These are phyloP conservation scores for Coemansia sp. DNA, from an alignment of 192 early-diverging fungal species.

Conservation along the genomic window DNA sequence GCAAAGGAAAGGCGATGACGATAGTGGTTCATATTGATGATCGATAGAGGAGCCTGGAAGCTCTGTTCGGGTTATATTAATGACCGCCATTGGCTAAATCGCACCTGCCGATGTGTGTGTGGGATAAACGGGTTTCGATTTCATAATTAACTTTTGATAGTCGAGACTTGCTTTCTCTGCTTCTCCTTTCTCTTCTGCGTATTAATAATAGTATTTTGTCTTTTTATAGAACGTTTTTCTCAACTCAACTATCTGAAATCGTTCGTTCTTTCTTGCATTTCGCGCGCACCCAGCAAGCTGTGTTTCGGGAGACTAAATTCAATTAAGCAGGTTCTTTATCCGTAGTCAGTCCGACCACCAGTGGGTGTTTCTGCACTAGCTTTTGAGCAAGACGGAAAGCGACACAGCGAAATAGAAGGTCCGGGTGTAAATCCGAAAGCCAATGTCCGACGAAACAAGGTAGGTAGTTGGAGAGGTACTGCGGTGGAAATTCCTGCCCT, in stretches of 20 bases:
- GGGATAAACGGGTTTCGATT: background rate
- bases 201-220: too few species aligned
- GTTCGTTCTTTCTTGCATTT: background rate
- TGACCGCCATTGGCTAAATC: too few species aligned
- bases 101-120: background rate
- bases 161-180: too few species aligned
- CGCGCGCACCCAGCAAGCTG: background rate
- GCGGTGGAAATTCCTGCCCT: background rate
- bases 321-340: conserved; percentile 1
- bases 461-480: too few species aligned
- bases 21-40: background rate
- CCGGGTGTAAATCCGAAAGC: background rate
- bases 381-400: background rate
- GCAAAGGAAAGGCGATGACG: too few species aligned
- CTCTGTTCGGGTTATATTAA: too few species aligned
- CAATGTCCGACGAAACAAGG: conserved; percentile 39
- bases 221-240: background rate
- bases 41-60: too few species aligned
- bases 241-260: background rate
- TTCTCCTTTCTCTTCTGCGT: too few species aligned
- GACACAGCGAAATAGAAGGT: background rate
- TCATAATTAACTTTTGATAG: too few species aligned
- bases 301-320: background rate
- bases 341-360: background rate
- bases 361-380: background rate